Base-by-base conservation (phyloP, 257 asterid species). In the Solanum pimpinellifolium region DNA sequence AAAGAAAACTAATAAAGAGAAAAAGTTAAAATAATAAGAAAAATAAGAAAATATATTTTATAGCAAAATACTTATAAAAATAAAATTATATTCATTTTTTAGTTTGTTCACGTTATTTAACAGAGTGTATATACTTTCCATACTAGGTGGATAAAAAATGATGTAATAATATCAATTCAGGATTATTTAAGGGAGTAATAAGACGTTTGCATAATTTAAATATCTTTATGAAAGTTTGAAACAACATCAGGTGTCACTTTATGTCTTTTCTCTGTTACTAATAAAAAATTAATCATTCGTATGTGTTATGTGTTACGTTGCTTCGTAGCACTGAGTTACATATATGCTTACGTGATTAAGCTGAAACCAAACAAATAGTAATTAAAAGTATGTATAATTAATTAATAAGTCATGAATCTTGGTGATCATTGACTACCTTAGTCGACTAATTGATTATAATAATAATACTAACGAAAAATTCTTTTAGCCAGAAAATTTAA, bases 341-440 rank as follows among this genome's bases (percentile, higher is more conserved):
- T 74, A 8, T 11, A 1, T 74, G 82, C 52, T 74, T 44, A 74
- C 52, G 82, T 74, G 21, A 74, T 74, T 11, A 25, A 78, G 41
- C 16, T 46, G 65, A 46, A 6, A 16, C 84, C 16, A 44, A 46
- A 9, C 41, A 44, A 29, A 15, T 44, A 46, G 18, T 21, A 46
- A 29, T 80, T 47, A 80, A 49, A 47, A 27, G 29, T 27, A 80
- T 47, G 20, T 52, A 49, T 47, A 4, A 47, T 46, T 29, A 6
- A 27, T 77, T 18, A 21, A 33, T 33, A 33, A 33, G 23, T 14
- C 3, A 9, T 47, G 39, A 29, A 20, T 56, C 11, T 56, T 86
- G 86, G 27, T 86, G 59, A 39, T 66, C 15, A 72, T 89, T 89
- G 87, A 88, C 85, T 46, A 66, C 84, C 65, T 37, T 1, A 16